These are phyloP conservation scores for Alisma plantagoaquatica DNA, from an alignment of 106 monocot genomes.

Conservation along the genomic window DNA sequence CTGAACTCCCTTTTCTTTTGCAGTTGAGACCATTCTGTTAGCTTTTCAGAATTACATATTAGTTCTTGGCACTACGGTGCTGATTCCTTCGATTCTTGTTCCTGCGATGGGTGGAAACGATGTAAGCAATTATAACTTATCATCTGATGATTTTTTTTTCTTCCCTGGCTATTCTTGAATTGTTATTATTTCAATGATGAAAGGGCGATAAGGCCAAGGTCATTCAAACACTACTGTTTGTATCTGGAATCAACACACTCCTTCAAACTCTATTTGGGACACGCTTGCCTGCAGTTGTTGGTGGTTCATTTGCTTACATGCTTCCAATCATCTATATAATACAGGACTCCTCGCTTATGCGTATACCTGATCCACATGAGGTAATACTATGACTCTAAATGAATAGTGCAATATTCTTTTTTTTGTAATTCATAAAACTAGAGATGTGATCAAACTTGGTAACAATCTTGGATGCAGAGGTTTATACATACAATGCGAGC, in stretches of 20 bases:
- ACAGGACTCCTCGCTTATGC: slow-evolving; percentile 45
- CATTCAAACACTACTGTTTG: slow-evolving; percentile 76
- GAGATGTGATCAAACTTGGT: neutral
- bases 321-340: slow-evolving; percentile 81
- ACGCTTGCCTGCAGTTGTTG: slow-evolving; percentile 67
- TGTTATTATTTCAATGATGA: neutral
- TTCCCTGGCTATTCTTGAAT: neutral
- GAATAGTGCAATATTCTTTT: neutral
- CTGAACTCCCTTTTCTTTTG: slow-evolving; percentile 7
- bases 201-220: slow-evolving; percentile 71
- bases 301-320: slow-evolving; percentile 86
- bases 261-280: slow-evolving; percentile 87
- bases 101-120: slow-evolving; percentile 81
- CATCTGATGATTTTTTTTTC: neutral
- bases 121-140: slow-evolving; percentile 30
- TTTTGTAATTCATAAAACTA: neutral
- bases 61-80: slow-evolving; percentile 76
- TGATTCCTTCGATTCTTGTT: slow-evolving; percentile 78
- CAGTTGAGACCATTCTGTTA: slow-evolving; percentile 80
- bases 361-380: slow-evolving; percentile 52
- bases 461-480: slow-evolving; percentile 6
- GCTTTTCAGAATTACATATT: slow-evolving; percentile 90
- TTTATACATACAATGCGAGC: slow-evolving; percentile 28
- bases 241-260: slow-evolving; percentile 83
- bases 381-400: slow-evolving; percentile 14